A percentile compares a stretch with the other conserved stretches of the same genome.
These are phyloP conservation scores for Hypoxylon sp. DNA, from an alignment of 2,329 filamentous ascomycete genomes.

Conservation along the genomic window DNA sequence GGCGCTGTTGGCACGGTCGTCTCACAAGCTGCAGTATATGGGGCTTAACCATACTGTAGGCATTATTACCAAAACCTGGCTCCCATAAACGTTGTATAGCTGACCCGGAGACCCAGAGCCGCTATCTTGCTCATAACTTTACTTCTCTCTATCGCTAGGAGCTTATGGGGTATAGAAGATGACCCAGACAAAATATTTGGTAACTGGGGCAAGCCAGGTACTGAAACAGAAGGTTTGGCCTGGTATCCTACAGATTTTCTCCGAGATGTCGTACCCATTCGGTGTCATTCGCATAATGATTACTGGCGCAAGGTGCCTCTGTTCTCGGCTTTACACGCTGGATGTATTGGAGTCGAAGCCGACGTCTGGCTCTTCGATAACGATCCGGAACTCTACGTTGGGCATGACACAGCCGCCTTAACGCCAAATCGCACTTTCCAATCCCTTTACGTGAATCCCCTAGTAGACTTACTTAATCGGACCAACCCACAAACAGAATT, in stretches of 20 bases:
- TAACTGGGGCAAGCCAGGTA: conserved; percentile 51
- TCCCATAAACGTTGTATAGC: conserved; percentile 15
- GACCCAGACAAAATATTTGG: conserved; percentile 51
- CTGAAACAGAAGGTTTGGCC: conserved; percentile 56
- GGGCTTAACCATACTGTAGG: conserved; percentile 57
- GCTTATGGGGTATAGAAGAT: conserved; percentile 52
- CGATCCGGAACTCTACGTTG: conserved; percentile 69
- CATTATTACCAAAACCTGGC: conserved; percentile 24
- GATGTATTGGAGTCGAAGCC: conserved; percentile 76
- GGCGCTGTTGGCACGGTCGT: conserved; percentile 45
- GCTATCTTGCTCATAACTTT: conserved; percentile 55
- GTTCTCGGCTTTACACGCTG: conserved; percentile 71
- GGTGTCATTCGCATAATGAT: conserved; percentile 79
- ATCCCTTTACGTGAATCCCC: conserved; percentile 75
- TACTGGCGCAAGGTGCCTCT: conserved; percentile 76
- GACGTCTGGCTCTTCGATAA: conserved; percentile 75
- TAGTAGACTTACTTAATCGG: conserved; percentile 70
- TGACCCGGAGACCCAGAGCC: conserved; percentile 48
- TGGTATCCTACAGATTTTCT: conserved; percentile 68
- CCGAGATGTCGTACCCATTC: conserved; percentile 67
- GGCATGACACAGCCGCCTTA: conserved; percentile 71
- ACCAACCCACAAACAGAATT: conserved; percentile 66
- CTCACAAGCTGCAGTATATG: conserved; percentile 56
- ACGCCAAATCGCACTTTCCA: conserved; percentile 70
- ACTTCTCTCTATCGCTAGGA: conserved; percentile 51